A percentile compares a stretch with the other conserved stretches of the same genome.
phyloP scores from a whole-genome alignment of 1,284 basidiomycete species.

The Rhodotorula sp. region DNA sequence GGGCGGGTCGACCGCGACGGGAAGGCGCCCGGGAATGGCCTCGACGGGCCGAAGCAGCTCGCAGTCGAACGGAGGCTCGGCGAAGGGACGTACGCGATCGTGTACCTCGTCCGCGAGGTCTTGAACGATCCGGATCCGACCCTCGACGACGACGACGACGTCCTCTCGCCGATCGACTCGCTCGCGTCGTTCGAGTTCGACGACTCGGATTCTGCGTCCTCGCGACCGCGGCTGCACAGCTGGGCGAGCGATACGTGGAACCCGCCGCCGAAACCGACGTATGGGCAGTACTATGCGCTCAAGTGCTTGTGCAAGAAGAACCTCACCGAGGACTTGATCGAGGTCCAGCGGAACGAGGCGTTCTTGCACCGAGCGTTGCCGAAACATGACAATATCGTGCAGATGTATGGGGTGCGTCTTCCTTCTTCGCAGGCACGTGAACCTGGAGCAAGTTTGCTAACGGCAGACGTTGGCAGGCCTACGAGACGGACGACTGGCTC shows the following conservation, averaged over 20 bases:
- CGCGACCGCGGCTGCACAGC: slow-evolving; percentile 52
- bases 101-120: slow-evolving; percentile 87
- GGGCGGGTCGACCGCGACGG: slow-evolving; percentile 19
- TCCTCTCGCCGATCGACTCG: slow-evolving; percentile 52
- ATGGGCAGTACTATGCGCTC: slow-evolving; percentile 87
- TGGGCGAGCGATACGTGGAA: slow-evolving; percentile 30
- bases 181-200: slow-evolving; percentile 34
- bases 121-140: slow-evolving; percentile 56
- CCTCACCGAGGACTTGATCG: slow-evolving; percentile 78
- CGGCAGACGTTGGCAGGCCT: slow-evolving; percentile 59
- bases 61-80: slow-evolving; percentile 81
- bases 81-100: slow-evolving; percentile 85
- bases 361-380: slow-evolving; percentile 92
- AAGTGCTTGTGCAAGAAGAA: slow-evolving; percentile 94
- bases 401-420: slow-evolving; percentile 61
- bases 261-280: slow-evolving; percentile 46
- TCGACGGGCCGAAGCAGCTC: slow-evolving; percentile 55
- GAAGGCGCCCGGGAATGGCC: slow-evolving; percentile 32
- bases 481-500: slow-evolving; percentile 74
- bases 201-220: slow-evolving; percentile 52
- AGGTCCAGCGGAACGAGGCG: slow-evolving; percentile 86
- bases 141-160: slow-evolving; percentile 26
- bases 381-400: slow-evolving; percentile 90
- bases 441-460: not conserved
- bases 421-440: not conserved